Evolutionary conservation across 2,329 filamentous ascomycete species (phyloP), one percentile per base, ranked within the genome.

Genomic region (Didymella pinodella): DNA sequence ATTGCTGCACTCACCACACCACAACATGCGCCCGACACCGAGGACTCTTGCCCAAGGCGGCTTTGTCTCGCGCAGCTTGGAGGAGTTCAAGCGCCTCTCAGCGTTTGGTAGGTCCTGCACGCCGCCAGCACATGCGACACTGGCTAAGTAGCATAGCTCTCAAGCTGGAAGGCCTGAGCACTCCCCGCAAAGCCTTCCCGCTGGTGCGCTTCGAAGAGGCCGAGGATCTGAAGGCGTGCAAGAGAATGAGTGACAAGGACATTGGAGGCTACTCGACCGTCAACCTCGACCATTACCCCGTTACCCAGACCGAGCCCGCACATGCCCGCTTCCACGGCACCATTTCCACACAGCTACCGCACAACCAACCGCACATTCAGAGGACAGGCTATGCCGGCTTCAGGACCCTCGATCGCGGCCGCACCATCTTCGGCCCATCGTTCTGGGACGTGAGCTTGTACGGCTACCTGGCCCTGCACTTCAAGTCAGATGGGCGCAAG

Each of bases 371-470:
- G n/a, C 84, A 90, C 36, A 83, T 96, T 43, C 85, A 93, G 69
- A 84, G 92, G 44, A 90, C 88, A 59, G 95, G 95, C 44, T 99
- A 94, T 76, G 93, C 95, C 1, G 95, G 90, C 2, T 99, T 92
- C 83, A 85, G 94, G 57, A 98, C 96, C 20, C 83, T 86, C 48
- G 92, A 97, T 72, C 86, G 88, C 47, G 85, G 84, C 4, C 80
- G 87, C 8, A 96, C 92, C 20, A 77, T 97, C n/a, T 97, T 98
- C 71, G 95, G 95, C 40, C 89, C 88, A 55, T 83, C 90, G 32
- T 81, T 92, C 22, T 97, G 92, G 92, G 90, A 98, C 74, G 89
- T 97, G 51, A 93, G 97, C 71, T 88, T 91, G 2, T 98, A 96
- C 79, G 81, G 85, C 12, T 97, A 93, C 78, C 88, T 99, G 10